These are phyloP conservation scores for Boletus rubropictus DNA, from an alignment of 768 basidiomycete species.

Conservation along the genomic window DNA sequence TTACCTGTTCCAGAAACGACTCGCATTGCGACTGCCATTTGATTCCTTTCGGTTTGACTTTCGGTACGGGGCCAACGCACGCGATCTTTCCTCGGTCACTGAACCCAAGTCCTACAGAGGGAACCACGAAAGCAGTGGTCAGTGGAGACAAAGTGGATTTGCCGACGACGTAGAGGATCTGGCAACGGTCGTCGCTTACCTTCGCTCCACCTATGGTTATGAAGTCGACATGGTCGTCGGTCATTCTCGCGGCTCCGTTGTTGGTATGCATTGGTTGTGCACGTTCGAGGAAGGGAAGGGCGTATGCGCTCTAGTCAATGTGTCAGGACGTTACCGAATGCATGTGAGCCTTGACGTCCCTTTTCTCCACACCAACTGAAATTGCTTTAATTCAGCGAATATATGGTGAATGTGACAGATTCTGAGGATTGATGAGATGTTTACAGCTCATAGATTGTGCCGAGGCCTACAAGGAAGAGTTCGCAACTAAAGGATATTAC, in stretches of 20 bases:
- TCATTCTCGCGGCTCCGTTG: conserved; percentile 75
- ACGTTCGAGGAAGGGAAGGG: conserved; percentile 51
- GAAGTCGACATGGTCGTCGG: conserved; percentile 64
- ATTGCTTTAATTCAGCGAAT: conserved; percentile 17
- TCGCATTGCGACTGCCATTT: conserved; percentile 57
- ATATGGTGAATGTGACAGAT: conserved; percentile 19
- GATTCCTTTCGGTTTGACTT: conserved; percentile 89
- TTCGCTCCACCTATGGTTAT: conserved; percentile 58
- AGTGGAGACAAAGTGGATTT: conserved; percentile 56
- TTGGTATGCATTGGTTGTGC: conserved; percentile 63
- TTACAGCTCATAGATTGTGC: conserved; percentile 18
- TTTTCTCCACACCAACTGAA: conserved; percentile 3
- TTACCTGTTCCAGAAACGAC: conserved; percentile 73
- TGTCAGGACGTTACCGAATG: conserved; percentile 77
- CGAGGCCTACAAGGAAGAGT: conserved; percentile 42
- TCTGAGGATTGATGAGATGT: not conserved
- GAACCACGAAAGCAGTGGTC: conserved; percentile 69
- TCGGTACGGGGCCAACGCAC: conserved; percentile 45
- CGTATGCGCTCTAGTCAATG: conserved; percentile 64
- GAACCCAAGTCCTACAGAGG: conserved; percentile 41
- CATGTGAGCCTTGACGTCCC: conserved; percentile 37
- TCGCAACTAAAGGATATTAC: conserved; percentile 53
- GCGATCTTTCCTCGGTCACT: not conserved
- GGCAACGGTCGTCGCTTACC: conserved; percentile 54
- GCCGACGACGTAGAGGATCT: conserved; percentile 62